Evolutionary conservation across 768 basidiomycete genomes (phyloP).

Genomic region (Trametes cubensis): DNA sequence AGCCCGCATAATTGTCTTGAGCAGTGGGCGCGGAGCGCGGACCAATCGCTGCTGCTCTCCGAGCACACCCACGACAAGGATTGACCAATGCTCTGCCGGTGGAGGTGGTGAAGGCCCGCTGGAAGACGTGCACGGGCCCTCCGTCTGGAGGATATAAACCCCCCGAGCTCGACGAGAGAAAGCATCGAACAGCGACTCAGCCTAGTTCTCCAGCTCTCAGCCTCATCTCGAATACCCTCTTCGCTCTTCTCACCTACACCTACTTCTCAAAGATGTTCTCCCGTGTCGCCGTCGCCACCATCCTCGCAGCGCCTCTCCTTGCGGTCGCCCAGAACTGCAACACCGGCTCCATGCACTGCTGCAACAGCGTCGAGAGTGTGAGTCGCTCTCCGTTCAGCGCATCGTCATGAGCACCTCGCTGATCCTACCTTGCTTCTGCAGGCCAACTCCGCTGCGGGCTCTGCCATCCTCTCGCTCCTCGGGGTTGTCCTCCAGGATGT

Average conservation of each 20-base stretch:
- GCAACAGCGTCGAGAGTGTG: constrained; percentile 18
- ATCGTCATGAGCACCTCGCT: no score
- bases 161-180: not conserved
- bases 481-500: constrained; percentile 11
- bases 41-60: no score
- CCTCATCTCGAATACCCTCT: not conserved
- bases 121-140: not conserved
- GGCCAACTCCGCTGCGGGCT: constrained; percentile 3
- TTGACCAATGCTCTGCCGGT: not conserved
- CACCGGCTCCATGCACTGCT: constrained; percentile 21
- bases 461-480: constrained; percentile 6
- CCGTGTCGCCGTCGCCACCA: constrained; percentile 15
- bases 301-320: constrained; percentile 20
- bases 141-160: not conserved
- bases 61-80: no score
- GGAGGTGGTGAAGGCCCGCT: not conserved
- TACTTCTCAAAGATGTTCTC: constrained; percentile 16
- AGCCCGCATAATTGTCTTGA: no score
- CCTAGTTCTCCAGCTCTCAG: not conserved
- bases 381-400: not conserved
- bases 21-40: no score
- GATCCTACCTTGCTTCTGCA: not conserved
- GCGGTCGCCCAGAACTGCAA: constrained; percentile 19
- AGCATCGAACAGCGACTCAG: not conserved
- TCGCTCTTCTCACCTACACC: not conserved